These are phyloP conservation scores for Cladosporium sp. DNA, from an alignment of 2,329 filamentous ascomycete genomes.

Conservation along the genomic window DNA sequence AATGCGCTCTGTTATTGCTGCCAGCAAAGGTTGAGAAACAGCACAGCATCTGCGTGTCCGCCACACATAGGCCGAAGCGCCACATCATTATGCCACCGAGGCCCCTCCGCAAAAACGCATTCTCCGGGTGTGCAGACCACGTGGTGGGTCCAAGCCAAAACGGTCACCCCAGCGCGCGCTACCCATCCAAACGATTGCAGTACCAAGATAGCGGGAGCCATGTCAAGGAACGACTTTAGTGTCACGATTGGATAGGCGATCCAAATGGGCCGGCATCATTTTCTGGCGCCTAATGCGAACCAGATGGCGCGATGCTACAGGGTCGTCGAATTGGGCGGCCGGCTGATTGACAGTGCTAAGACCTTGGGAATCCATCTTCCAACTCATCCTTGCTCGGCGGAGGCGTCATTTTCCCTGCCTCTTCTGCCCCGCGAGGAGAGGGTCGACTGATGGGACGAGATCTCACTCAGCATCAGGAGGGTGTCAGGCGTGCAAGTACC, in stretches of 20 bases:
- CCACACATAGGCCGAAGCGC: not conserved
- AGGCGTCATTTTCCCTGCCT: not conserved
- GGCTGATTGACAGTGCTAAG: slow-evolving; percentile 7
- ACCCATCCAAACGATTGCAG: not conserved
- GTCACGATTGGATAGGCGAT: too few species aligned
- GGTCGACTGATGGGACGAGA: too few species aligned
- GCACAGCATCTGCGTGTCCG: not conserved
- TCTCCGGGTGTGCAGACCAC: slow-evolving; percentile 12
- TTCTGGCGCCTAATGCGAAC: slow-evolving; percentile 5
- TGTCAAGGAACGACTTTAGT: not conserved
- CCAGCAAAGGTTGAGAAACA: too few species aligned
- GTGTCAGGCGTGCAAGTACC: too few species aligned
- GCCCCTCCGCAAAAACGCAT: slow-evolving; percentile 10
- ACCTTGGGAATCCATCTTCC: slow-evolving; percentile 8
- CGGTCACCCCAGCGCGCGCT: slow-evolving; percentile 5
- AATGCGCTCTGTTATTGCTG: too few species aligned
- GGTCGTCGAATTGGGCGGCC: slow-evolving; percentile 1
- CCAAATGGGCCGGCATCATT: too few species aligned
- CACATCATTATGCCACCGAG: slow-evolving; percentile 1
- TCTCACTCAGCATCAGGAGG: too few species aligned
- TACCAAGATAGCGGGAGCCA: not conserved
- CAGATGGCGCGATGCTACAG: slow-evolving; percentile 1
- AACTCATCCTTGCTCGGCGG: slow-evolving; percentile 12
- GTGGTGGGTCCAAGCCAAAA: slow-evolving; percentile 11
- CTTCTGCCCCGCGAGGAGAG: too few species aligned